These are phyloP conservation scores for Tolypocladium album DNA, from an alignment of 2,329 filamentous ascomycete species.

Conservation along the genomic window DNA sequence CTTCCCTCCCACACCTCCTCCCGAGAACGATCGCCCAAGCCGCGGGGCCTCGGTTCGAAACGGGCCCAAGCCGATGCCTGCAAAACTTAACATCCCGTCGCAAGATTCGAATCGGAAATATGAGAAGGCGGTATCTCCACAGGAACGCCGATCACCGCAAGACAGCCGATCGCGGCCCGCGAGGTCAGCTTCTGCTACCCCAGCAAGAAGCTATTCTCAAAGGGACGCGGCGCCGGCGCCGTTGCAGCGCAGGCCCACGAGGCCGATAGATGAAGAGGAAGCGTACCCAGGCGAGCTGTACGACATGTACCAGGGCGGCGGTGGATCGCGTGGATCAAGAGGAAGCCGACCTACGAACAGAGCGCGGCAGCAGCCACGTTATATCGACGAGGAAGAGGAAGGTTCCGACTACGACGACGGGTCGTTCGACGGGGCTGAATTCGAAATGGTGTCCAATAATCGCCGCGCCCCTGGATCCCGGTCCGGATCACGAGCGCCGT, in stretches of 20 bases:
- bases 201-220: conserved; percentile 32
- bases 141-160: conserved; percentile 26
- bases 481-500: conserved; percentile 41
- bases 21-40: conserved; percentile 66
- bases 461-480: conserved; percentile 33
- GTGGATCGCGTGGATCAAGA: conserved; percentile 25
- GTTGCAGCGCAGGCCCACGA: conserved; percentile 16
- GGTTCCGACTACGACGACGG: conserved; percentile 62
- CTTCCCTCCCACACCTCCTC: conserved; percentile 97
- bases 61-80: conserved; percentile 49
- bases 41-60: conserved; percentile 51
- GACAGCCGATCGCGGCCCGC: conserved; percentile 22
- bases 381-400: conserved; percentile 73
- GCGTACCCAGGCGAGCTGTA: conserved; percentile 63
- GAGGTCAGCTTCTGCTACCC: conserved; percentile 34
- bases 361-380: conserved; percentile 39
- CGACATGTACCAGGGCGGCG: conserved; percentile 41
- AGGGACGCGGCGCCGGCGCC: conserved; percentile 20
- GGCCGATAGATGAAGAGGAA: conserved; percentile 41
- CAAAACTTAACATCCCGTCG: conserved; percentile 52
- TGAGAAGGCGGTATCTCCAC: conserved; percentile 42
- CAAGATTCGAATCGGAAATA: conserved; percentile 41
- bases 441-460: conserved; percentile 62
- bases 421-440: conserved; percentile 65
- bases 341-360: conserved; percentile 16